These are phyloP conservation scores for Gentiana dahurica DNA, from an alignment of 257 asterid species.

Conservation along the genomic window DNA sequence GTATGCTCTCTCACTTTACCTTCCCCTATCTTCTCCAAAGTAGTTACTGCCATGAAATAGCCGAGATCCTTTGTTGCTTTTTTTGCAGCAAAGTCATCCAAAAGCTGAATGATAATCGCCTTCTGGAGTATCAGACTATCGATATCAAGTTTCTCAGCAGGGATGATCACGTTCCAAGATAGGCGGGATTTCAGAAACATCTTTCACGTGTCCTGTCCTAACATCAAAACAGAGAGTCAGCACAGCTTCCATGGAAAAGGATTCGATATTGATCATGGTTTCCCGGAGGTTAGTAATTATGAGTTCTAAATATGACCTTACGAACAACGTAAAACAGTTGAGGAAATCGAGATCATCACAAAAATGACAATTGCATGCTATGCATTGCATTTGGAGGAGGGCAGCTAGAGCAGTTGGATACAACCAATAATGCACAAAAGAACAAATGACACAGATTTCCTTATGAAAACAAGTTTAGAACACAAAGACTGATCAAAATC, in stretches of 20 bases:
- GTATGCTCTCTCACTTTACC: slow-evolving; percentile 39
- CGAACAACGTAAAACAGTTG: too few species aligned
- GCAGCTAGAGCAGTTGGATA: too few species aligned
- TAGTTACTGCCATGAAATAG: slow-evolving; percentile 50
- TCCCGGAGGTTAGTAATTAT: too few species aligned
- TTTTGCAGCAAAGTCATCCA: slow-evolving; percentile 55
- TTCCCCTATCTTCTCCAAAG: slow-evolving; percentile 50
- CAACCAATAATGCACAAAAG: too few species aligned
- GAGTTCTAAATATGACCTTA: too few species aligned
- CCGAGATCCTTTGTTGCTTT: slow-evolving; percentile 57
- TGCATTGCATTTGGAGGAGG: too few species aligned
- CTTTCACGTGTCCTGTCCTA: slow-evolving; percentile 9
- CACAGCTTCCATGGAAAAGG: neutral
- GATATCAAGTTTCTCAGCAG: slow-evolving; percentile 54
- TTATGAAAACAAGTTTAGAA: too few species aligned
- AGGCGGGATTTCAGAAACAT: slow-evolving; percentile 54
- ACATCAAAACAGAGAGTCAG: neutral
- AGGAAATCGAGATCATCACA: too few species aligned
- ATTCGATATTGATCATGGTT: neutral
- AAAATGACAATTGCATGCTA: too few species aligned
- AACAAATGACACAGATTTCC: too few species aligned
- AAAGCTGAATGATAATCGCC: slow-evolving; percentile 46
- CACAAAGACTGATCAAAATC: too few species aligned
- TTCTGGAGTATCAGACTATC: slow-evolving; percentile 52
- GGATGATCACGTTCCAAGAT: slow-evolving; percentile 55